phyloP scores from a whole-genome alignment of 2,329 filamentous ascomycete species.

The Xylaria arbuscula region DNA sequence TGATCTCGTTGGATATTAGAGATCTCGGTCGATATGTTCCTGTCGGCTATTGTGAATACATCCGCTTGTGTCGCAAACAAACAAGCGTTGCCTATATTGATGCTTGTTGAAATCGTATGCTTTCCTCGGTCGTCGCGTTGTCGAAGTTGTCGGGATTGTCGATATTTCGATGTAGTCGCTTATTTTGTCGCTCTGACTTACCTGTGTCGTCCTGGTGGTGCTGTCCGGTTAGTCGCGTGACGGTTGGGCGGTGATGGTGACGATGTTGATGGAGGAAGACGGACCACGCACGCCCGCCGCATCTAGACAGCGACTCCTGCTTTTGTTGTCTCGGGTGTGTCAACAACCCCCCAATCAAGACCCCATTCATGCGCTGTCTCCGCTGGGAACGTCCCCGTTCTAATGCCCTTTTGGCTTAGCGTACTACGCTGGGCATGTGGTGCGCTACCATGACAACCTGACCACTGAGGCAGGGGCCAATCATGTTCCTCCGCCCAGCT shows the following conservation, averaged over 20 bases:
- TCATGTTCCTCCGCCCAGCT: conserved; percentile 1
- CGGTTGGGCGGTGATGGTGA: conserved; percentile 31
- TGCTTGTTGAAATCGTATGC: conserved; percentile 19
- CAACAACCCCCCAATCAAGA: conserved; percentile 40
- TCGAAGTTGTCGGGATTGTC: conserved; percentile 18
- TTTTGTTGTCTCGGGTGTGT: conserved; percentile 39
- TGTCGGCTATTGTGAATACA: conserved; percentile 11
- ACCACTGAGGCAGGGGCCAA: conserved; percentile 22
- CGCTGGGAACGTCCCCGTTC: conserved; percentile 42
- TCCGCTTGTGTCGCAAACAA: conserved; percentile 28
- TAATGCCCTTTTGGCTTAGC: conserved; percentile 38
- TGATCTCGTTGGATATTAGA: conserved; percentile 1
- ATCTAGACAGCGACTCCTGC: conserved; percentile 31
- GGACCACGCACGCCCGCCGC: conserved; percentile 25
- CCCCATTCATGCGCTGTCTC: conserved; percentile 41
- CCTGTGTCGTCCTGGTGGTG: conserved; percentile 23
- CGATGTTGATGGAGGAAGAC: conserved; percentile 37
- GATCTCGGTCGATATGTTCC: conserved; percentile 7
- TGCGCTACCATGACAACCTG: conserved; percentile 49
- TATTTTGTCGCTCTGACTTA: conserved; percentile 29
- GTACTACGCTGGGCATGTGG: conserved; percentile 39
- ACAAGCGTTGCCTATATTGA: conserved; percentile 8
- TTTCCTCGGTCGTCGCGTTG: conserved; percentile 6
- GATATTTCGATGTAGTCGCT: conserved; percentile 1
- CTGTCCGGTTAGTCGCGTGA: conserved; percentile 35